Percentiles rank a stretch among this genome's conserved stretches.
Conservation (phyloP, 2,329 filamentous ascomycete genomes). For the Nemania sp. region DNA sequence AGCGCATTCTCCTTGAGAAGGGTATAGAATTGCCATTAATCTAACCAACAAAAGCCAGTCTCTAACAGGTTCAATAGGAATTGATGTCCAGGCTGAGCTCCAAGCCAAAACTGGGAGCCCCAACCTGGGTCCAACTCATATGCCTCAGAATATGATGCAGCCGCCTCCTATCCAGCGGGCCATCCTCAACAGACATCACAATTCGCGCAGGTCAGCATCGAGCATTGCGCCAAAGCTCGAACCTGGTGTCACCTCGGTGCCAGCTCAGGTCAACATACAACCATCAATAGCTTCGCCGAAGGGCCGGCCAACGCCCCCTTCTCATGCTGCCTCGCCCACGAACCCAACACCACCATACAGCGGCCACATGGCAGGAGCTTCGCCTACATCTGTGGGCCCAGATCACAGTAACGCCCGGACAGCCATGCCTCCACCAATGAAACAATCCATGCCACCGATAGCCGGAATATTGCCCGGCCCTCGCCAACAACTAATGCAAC, state of each 20-base stretch:
- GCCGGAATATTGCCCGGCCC: slow-evolving; percentile 41
- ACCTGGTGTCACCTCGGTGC: slow-evolving; percentile 51
- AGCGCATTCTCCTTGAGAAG: slow-evolving; percentile 95
- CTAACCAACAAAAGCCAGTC: background rate
- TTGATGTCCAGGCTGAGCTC: slow-evolving; percentile 95
- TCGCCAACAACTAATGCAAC: slow-evolving; percentile 43
- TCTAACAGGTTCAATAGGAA: slow-evolving; percentile 58
- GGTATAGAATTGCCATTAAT: slow-evolving; percentile 53
- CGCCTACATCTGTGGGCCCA: slow-evolving; percentile 49
- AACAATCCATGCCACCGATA: slow-evolving; percentile 43
- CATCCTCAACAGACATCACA: slow-evolving; percentile 75
- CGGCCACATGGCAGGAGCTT: slow-evolving; percentile 45
- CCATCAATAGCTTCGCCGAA: slow-evolving; percentile 68
- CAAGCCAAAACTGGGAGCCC: slow-evolving; percentile 90
- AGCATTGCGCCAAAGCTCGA: slow-evolving; percentile 77
- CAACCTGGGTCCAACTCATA: slow-evolving; percentile 70
- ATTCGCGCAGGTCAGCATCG: slow-evolving; percentile 70
- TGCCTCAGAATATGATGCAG: slow-evolving; percentile 69
- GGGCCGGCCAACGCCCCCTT: slow-evolving; percentile 79
- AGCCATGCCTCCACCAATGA: slow-evolving; percentile 45
- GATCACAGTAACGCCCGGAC: slow-evolving; percentile 53
- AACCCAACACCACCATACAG: slow-evolving; percentile 50
- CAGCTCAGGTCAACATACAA: slow-evolving; percentile 49
- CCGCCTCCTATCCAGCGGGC: slow-evolving; percentile 78
- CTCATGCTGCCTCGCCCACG: slow-evolving; percentile 66